phyloP scores from a whole-genome alignment of 2,329 filamentous ascomycete species.

The Ophiocordyceps robertsii region DNA sequence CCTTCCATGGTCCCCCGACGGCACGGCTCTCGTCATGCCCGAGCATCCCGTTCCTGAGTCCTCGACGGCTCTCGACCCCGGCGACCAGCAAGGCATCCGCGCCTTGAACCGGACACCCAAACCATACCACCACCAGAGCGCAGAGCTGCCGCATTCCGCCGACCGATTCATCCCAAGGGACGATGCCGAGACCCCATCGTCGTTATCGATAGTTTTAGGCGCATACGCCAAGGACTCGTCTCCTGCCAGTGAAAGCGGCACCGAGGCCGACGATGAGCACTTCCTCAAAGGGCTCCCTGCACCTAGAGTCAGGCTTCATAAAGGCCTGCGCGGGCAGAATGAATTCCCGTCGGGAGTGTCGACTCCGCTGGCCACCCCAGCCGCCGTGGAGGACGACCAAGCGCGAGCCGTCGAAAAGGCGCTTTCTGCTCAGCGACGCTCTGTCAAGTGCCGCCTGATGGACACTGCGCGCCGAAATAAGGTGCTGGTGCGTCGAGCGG shows the following conservation, averaged over 20 bases:
- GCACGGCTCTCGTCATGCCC: slow-evolving; percentile 27
- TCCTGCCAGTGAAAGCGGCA: slow-evolving; percentile 74
- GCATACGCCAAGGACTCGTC: slow-evolving; percentile 36
- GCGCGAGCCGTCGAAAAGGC: slow-evolving; percentile 9
- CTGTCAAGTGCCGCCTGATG: slow-evolving; percentile 8
- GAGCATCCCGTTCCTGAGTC: slow-evolving; percentile 25
- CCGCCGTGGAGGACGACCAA: slow-evolving; percentile 27
- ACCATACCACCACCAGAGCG: slow-evolving; percentile 49
- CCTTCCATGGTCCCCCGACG: slow-evolving; percentile 2
- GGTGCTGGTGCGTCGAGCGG: slow-evolving; percentile 36
- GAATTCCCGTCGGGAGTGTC: slow-evolving; percentile 39
- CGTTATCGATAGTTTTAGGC: slow-evolving; percentile 11
- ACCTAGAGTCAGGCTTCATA: slow-evolving; percentile 57
- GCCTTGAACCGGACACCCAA: slow-evolving; percentile 49
- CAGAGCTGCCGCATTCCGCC: slow-evolving; percentile 39
- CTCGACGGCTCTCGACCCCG: slow-evolving; percentile 16
- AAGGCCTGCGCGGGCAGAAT: slow-evolving; percentile 57
- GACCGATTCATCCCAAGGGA: slow-evolving; percentile 19
- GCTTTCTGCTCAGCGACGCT: slow-evolving; percentile 4
- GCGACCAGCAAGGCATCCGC: slow-evolving; percentile 28
- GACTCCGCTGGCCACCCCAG: slow-evolving; percentile 40
- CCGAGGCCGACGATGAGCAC: slow-evolving; percentile 90
- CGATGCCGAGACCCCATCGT: slow-evolving; percentile 9
- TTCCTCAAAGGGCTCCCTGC: slow-evolving; percentile 76
- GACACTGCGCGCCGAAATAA: slow-evolving; percentile 28